Conservation (phyloP, 1,284 basidiomycete genomes). For the Boletus semigastroideus region DNA sequence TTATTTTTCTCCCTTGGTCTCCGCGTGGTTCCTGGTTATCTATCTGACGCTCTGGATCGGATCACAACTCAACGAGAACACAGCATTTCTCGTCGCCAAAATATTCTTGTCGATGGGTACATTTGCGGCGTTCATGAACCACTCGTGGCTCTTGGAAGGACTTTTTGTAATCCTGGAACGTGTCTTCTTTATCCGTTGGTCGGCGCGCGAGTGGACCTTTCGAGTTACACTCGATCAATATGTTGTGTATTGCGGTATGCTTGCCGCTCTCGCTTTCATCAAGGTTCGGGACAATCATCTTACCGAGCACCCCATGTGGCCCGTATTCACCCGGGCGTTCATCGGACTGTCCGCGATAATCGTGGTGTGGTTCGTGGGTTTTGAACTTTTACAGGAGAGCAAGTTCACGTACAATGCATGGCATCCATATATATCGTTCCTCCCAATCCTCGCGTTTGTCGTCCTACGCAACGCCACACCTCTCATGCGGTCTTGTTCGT, state of each 20-base stretch:
- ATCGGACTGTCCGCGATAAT: slow-evolving; percentile 50
- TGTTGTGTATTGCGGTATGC: slow-evolving; percentile 86
- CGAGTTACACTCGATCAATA: slow-evolving; percentile 84
- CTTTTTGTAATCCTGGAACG: slow-evolving; percentile 65
- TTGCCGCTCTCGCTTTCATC: slow-evolving; percentile 70
- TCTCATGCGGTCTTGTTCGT: slow-evolving; percentile 67
- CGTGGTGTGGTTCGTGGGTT: slow-evolving; percentile 78
- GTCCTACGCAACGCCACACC: slow-evolving; percentile 75
- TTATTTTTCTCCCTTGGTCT: slow-evolving; percentile 83
- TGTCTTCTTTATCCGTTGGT: slow-evolving; percentile 78
- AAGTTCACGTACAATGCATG: slow-evolving; percentile 85
- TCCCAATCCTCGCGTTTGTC: slow-evolving; percentile 77
- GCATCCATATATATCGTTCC: slow-evolving; percentile 81
- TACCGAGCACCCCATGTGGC: slow-evolving; percentile 71
- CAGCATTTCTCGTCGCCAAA: slow-evolving; percentile 68
- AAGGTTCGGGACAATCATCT: slow-evolving; percentile 74
- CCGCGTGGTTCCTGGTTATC: slow-evolving; percentile 83
- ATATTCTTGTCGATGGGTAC: slow-evolving; percentile 61
- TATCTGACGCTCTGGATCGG: slow-evolving; percentile 77
- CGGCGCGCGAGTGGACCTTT: slow-evolving; percentile 83
- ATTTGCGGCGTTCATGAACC: slow-evolving; percentile 67
- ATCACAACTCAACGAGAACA: slow-evolving; percentile 70
- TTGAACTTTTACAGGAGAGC: slow-evolving; percentile 72
- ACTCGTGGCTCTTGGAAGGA: slow-evolving; percentile 59
- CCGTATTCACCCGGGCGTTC: slow-evolving; percentile 47